Evolutionary conservation across 371 early-diverging fungal species (phyloP), one percentile per base, ranked within the genome.

Genomic region (Neoconidiobolus thromboides): DNA sequence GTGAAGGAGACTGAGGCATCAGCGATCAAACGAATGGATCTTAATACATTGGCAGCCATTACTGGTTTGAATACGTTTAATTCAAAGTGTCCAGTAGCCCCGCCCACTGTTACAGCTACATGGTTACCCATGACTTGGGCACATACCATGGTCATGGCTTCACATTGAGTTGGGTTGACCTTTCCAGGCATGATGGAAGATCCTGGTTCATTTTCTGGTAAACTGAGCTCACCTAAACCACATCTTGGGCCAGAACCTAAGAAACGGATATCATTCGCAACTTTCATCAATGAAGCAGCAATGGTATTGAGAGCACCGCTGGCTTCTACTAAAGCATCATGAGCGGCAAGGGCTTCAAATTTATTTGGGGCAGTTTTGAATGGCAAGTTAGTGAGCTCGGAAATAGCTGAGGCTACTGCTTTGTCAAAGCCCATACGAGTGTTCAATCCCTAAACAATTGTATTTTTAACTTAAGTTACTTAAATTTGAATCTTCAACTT

Each of bases 131-230:
- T 89, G 49, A 94, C 91, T 68, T 96, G 96, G 48, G 94, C 84
- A 71, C 93, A 93, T 36, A 94, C 89, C 96, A 96, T 96, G 38
- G 96, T 96, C 82, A 96, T 78, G 49, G 96, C 93, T 73, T 96
- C 96, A 73, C 93, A 93, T 71, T 95, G 95, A 39, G 96, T 96
- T 48, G 96, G 95, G 70, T 96, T 96, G 60, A 89, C 87, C 78
- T 96, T 96, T 57, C 96, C 96, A 48, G 96, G 96, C 95, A 95
- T 95, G 69, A 96, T 96, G 43, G 93, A 93, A 43, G 91, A 91
- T 54, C 96, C 96, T 47, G 96, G 96, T 70, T 96, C 96, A 71
- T 95, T 96, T 72, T 92, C 95, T 49, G 95, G 95, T 63, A 96
- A 76, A 61, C 69, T 71, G 55, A 96, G 74, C 73, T 96, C 96